Evolutionary conservation across 805 yeast genomes (phyloP), one percentile per base, ranked within the genome.

Genomic region (Yarrowia alimentaria): DNA sequence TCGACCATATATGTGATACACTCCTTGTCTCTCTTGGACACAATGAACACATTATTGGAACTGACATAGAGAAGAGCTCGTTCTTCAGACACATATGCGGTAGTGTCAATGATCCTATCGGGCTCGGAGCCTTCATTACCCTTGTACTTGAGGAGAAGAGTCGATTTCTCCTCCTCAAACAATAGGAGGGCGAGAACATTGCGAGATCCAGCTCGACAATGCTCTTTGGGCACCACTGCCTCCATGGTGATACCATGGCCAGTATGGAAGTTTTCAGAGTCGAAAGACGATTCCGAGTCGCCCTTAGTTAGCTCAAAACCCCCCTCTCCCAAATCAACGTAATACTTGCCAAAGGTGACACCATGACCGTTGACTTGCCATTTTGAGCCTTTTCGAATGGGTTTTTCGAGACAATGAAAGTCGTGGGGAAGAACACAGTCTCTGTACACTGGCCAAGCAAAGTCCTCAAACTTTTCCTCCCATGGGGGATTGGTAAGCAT

Each of bases 281-380:
- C n/a, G n/a, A n/a, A n/a, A n/a, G n/a, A n/a, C n/a, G n/a, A n/a
- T n/a, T n/a, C n/a, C n/a, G n/a, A n/a, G n/a, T n/a, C n/a, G n/a
- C n/a, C n/a, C n/a, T n/a, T n/a, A n/a, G n/a, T n/a, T n/a, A n/a
- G n/a, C n/a, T n/a, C n/a, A n/a, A n/a, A n/a, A n/a, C n/a, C n/a
- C n/a, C n/a, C n/a, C n/a, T n/a, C n/a, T n/a, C n/a, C n/a, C 5
- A 35, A 20, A 22, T 35, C 22, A 19, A 35, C 42, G 16, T 35
- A 35, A 29, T 35, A 35, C 29, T 35, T 35, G 10, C 42, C 42
- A 13, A 35, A 35, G 29, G 20, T 35, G 16, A 35, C 42, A 10
- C 42, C 42, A 4, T 35, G 42, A 20, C 22, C 22, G 13, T 35
- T 28, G n/a, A 35, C 16, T 2, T 29, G 29, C 4, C 21, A 35